Evolutionary conservation across 2,329 filamentous ascomycete species (phyloP).

Genomic region (Helotiales sp.): DNA sequence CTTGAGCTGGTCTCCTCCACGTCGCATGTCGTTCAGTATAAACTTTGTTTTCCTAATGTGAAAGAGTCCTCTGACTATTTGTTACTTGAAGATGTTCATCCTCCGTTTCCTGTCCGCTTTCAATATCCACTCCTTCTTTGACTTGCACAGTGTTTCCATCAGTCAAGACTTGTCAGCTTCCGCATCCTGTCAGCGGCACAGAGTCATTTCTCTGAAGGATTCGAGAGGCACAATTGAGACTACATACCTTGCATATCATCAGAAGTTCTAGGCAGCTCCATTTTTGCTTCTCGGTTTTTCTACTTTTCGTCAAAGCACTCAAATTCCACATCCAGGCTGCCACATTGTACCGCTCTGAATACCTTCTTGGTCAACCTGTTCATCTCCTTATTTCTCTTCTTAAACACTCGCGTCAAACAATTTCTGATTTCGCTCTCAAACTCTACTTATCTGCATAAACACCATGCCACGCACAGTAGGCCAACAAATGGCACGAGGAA

Average conservation of each 20-base stretch:
- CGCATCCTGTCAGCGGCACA: neutral
- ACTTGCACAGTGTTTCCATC: neutral
- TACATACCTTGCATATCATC: neutral
- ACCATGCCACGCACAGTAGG: slow-evolving; percentile 24
- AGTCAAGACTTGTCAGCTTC: too few relatives aligned
- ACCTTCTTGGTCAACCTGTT: neutral
- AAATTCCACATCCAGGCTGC: neutral
- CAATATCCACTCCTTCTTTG: neutral
- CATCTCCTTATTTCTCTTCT: neutral
- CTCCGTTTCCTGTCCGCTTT: neutral
- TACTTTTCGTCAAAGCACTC: neutral
- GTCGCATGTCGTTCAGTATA: too few relatives aligned
- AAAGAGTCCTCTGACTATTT: too few relatives aligned
- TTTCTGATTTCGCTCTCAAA: neutral
- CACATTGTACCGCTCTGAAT: neutral
- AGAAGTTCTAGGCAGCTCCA: neutral
- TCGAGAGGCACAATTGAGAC: neutral
- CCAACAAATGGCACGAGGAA: slow-evolving; percentile 29
- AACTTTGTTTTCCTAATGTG: too few relatives aligned
- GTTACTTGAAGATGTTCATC: too few relatives aligned
- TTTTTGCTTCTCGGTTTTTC: neutral
- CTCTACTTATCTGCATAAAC: neutral
- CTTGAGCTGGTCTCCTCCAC: too few relatives aligned
- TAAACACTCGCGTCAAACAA: neutral
- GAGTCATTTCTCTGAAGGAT: neutral